A percentile compares a stretch with the other conserved stretches of the same genome.
These are phyloP conservation scores for Starmerella powellii DNA, from an alignment of 805 yeast genomes.

Conservation along the genomic window DNA sequence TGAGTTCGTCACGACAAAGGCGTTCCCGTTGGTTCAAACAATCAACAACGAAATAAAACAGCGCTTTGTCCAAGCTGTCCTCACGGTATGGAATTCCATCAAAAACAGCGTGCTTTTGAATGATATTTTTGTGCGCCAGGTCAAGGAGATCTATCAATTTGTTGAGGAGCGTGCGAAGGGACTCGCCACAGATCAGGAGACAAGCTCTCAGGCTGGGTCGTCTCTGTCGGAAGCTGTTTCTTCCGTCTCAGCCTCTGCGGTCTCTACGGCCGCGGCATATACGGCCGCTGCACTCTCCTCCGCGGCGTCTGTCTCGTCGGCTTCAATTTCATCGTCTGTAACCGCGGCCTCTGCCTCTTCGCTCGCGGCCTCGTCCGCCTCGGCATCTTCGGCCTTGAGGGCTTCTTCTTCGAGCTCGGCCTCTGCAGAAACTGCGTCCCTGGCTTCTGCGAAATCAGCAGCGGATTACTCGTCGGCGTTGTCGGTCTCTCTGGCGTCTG, in stretches of 20 bases:
- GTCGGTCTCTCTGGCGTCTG: background rate
- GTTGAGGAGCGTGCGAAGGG: background rate
- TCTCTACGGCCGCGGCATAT: too few species aligned
- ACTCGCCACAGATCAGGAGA: too few species aligned
- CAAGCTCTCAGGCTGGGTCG: too few species aligned
- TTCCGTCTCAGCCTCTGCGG: too few species aligned
- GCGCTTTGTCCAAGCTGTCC: too few species aligned
- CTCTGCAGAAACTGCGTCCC: too few species aligned
- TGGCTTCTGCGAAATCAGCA: background rate
- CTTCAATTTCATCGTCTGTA: background rate
- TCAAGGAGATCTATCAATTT: constrained; percentile 6
- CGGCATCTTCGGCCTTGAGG: background rate
- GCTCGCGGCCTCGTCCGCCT: background rate
- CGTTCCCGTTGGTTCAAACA: too few species aligned
- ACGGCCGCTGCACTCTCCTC: background rate
- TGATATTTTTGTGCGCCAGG: constrained; percentile 8
- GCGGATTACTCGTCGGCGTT: background rate
- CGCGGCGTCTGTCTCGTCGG: too few species aligned
- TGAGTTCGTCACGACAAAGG: too few species aligned
- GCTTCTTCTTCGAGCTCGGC: too few species aligned
- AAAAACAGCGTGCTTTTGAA: constrained; percentile 1
- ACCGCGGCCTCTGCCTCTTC: background rate
- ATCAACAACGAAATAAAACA: too few species aligned
- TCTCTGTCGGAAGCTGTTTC: too few species aligned
- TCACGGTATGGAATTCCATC: background rate